phyloP scores from a whole-genome alignment of 371 early-diverging fungal species.

The Saksenaea oblongispora region DNA sequence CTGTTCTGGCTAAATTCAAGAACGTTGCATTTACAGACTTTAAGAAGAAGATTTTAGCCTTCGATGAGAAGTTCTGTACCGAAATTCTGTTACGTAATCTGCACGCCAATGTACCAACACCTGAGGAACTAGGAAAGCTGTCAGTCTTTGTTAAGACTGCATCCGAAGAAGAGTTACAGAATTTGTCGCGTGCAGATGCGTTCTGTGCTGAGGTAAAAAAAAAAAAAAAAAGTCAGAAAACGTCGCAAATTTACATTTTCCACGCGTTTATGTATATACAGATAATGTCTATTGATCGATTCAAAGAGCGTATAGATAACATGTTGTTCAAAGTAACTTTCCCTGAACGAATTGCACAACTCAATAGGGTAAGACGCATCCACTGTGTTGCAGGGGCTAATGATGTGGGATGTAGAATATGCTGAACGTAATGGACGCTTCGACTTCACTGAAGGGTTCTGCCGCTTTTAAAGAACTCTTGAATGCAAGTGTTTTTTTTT shows the following conservation, averaged over 20 bases:
- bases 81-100: constrained; percentile 70
- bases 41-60: constrained; percentile 54
- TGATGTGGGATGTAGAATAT: constrained; percentile 37
- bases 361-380: constrained; percentile 56
- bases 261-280: constrained; percentile 22
- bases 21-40: constrained; percentile 63
- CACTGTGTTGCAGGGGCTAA: too few species aligned
- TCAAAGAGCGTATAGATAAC: constrained; percentile 74
- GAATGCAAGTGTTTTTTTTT: constrained; percentile 39
- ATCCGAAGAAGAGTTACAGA: constrained; percentile 61
- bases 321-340: constrained; percentile 78
- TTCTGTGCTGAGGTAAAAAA: constrained; percentile 77
- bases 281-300: constrained; percentile 82
- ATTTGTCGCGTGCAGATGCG: constrained; percentile 76
- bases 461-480: constrained; percentile 53
- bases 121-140: constrained; percentile 77
- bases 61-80: constrained; percentile 66
- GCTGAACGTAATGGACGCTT: constrained; percentile 56
- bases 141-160: constrained; percentile 69
- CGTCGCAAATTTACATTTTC: constrained; percentile 14
- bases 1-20: constrained; percentile 69
- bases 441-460: constrained; percentile 54
- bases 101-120: constrained; percentile 66
- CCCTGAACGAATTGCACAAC: constrained; percentile 67
- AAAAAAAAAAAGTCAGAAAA: constrained; percentile 18